Evolutionary conservation across 345 rosid genomes (phyloP).

Genomic region (Odontarrhena argentea): DNA sequence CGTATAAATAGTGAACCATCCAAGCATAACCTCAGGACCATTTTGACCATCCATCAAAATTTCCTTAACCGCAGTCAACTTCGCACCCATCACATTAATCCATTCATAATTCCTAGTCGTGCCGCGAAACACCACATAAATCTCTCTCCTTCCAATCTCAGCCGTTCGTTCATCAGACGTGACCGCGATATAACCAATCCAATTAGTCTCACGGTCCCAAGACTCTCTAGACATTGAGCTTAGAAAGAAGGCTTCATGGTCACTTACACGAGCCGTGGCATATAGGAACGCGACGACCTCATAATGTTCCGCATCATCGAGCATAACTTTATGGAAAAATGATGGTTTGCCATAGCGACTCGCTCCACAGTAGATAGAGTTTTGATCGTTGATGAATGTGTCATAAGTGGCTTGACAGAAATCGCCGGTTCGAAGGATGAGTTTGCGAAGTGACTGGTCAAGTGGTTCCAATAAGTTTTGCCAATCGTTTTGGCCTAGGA

Average conservation of each 20-base stretch:
- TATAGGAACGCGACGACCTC: constrained; percentile 63
- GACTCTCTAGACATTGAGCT: constrained; percentile 71
- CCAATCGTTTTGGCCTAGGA: constrained; percentile 71
- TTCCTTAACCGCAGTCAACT: constrained; percentile 48
- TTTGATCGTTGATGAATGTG: constrained; percentile 78
- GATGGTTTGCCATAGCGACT: constrained; percentile 72
- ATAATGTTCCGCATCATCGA: constrained; percentile 57
- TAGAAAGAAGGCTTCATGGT: constrained; percentile 62
- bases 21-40: constrained; percentile 72
- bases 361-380: constrained; percentile 77
- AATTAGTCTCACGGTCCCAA: constrained; percentile 92
- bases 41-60: constrained; percentile 34
- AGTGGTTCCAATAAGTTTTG: constrained; percentile 68
- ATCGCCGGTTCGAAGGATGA: constrained; percentile 81
- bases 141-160: constrained; percentile 67
- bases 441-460: constrained; percentile 60
- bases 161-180: constrained; percentile 56
- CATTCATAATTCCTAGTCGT: constrained; percentile 84
- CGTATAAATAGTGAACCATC: constrained; percentile 77
- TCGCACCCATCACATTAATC: constrained; percentile 65
- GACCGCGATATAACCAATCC: constrained; percentile 82
- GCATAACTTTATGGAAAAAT: constrained; percentile 66
- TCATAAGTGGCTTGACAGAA: constrained; percentile 91
- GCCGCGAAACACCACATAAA: constrained; percentile 76
- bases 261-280: constrained; percentile 68